A percentile compares a stretch with the other conserved stretches of the same genome.
Conservation (phyloP, 1,284 basidiomycete genomes). For the Caloboletus inedulis region DNA sequence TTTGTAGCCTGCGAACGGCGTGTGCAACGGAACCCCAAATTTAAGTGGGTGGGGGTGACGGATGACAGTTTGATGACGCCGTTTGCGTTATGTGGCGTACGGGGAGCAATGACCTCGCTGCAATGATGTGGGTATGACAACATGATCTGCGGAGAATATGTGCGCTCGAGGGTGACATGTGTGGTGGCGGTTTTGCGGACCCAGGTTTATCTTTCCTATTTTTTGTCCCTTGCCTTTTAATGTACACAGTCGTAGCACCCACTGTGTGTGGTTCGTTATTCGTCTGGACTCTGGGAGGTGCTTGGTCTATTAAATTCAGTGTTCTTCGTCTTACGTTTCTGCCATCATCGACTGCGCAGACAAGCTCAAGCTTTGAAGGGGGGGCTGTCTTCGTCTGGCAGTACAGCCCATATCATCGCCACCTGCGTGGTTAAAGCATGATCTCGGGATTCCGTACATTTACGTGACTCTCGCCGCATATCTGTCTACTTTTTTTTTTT, state of each 20-base stretch:
- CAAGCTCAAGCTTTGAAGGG: background rate
- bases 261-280: constrained; percentile 1
- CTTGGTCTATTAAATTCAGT: constrained; percentile 19
- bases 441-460: constrained; percentile 31
- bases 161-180: constrained; percentile 12
- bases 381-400: constrained; percentile 3
- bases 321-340: constrained; percentile 21
- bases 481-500: too few species aligned
- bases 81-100: constrained; percentile 32
- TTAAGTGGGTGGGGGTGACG: constrained; percentile 16
- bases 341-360: constrained; percentile 8
- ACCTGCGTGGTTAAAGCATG: constrained; percentile 30
- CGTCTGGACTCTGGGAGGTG: constrained; percentile 16
- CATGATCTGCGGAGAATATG: constrained; percentile 29
- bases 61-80: constrained; percentile 30
- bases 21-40: constrained; percentile 30
- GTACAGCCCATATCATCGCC: constrained; percentile 27
- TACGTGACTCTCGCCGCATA: too few species aligned
- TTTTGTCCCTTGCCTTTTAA: constrained; percentile 14
- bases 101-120: constrained; percentile 31
- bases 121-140: constrained; percentile 32
- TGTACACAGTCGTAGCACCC: constrained; percentile 2
- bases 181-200: constrained; percentile 3
- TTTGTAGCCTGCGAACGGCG: constrained; percentile 47
- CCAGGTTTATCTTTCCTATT: background rate